Conservation (phyloP, 495 filamentous ascomycete species). For the Xylaria nigripes region DNA sequence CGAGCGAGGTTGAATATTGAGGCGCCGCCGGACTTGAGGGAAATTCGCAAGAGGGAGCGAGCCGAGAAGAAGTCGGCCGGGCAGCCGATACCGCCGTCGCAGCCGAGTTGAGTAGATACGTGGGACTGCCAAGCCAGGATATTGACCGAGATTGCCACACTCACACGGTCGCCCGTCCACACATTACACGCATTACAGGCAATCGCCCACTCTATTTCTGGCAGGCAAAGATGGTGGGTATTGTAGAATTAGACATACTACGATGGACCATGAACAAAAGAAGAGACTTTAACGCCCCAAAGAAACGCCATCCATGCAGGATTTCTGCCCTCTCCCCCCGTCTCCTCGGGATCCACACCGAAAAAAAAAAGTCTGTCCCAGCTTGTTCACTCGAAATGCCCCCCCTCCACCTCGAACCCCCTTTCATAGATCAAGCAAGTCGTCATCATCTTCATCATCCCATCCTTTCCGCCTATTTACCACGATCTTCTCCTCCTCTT, state of each 20-base stretch:
- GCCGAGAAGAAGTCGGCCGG: slow-evolving; percentile 59
- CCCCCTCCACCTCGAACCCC: neutral
- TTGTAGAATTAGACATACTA: slow-evolving; percentile 6
- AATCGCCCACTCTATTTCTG: neutral
- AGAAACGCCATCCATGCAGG: slow-evolving; percentile 23
- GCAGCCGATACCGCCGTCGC: slow-evolving; percentile 28
- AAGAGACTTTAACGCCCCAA: neutral
- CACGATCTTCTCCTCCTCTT: slow-evolving; percentile 70
- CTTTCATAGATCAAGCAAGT: slow-evolving; percentile 57
- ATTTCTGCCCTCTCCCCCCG: no score
- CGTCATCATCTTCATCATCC: slow-evolving; percentile 84
- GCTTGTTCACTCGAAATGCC: neutral
- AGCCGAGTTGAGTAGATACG: slow-evolving; percentile 1
- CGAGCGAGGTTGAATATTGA: slow-evolving; percentile 71
- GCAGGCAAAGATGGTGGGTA: neutral
- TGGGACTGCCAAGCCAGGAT: no score
- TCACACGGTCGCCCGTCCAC: neutral
- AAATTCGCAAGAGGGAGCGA: slow-evolving; percentile 61
- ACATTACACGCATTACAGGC: neutral
- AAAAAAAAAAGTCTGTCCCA: neutral
- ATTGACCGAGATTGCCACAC: neutral
- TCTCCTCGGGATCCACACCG: no score
- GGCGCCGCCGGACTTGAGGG: slow-evolving; percentile 79
- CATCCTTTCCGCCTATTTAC: slow-evolving; percentile 74
- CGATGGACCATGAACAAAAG: slow-evolving; percentile 1